Evolutionary conservation across 2,329 filamentous ascomycete genomes (phyloP).

Genomic region (Verticillium nonalfalfae): DNA sequence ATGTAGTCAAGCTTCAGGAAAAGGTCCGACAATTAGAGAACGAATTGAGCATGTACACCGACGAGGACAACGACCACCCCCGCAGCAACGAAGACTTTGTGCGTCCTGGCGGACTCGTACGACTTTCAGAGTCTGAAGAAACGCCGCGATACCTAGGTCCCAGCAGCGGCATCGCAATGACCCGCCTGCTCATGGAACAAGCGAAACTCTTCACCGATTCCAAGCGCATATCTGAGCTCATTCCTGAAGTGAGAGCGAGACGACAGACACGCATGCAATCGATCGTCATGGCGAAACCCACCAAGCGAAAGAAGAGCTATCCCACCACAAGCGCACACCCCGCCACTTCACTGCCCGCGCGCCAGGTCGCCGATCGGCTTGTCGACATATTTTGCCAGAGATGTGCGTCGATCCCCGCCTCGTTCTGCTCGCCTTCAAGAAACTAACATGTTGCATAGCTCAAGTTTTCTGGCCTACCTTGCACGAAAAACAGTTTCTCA

Average conservation of each 20-base stretch:
- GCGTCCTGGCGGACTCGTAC: conserved; percentile 78
- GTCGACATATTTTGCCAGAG: conserved; percentile 82
- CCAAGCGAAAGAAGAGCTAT: conserved; percentile 75
- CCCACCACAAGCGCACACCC: conserved; percentile 83
- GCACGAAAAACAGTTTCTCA: conserved; percentile 73
- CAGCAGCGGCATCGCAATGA: conserved; percentile 93
- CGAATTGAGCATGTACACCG: conserved; percentile 72
- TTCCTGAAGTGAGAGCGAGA: conserved; percentile 64
- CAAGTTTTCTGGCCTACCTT: conserved; percentile 84
- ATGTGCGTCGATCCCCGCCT: conserved; percentile 43
- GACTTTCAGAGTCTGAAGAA: conserved; percentile 79
- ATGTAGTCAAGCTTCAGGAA: conserved; percentile 88
- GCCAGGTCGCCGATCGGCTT: conserved; percentile 68
- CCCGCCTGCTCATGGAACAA: conserved; percentile 89
- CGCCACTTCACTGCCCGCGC: conserved; percentile 67
- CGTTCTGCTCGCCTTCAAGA: neutral
- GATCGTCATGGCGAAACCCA: conserved; percentile 40
- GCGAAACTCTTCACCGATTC: conserved; percentile 90
- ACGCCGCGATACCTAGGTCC: conserved; percentile 83
- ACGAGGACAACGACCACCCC: conserved; percentile 65
- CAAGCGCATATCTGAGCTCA: conserved; percentile 85
- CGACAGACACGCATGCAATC: conserved; percentile 53
- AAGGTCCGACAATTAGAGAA: conserved; percentile 76
- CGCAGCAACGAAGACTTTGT: conserved; percentile 78
- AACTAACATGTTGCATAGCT: conserved; percentile 39